Base-by-base conservation (phyloP, 148 eudicot species). In the Silene conica region DNA sequence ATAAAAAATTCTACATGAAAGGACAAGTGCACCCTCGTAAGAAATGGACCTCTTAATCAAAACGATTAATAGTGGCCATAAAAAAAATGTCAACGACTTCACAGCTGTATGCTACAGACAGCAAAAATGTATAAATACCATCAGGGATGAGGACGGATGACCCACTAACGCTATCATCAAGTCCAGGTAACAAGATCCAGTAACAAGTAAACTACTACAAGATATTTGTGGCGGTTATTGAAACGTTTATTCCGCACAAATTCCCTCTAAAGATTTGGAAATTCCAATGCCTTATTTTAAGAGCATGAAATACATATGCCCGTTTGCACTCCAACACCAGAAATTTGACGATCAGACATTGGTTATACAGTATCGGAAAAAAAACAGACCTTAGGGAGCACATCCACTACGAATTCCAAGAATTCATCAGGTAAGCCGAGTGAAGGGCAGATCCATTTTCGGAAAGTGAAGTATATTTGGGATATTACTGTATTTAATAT, bases 361-460 rank as follows among this genome's bases (percentile, higher is more conserved):
- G 15, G 64, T 23, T 25, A 26, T 19, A 64, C 22, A 68, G 25
- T 64, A 56, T 15, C 21, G 73, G 8, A 50, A 11, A 50, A 50
- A 15, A 64, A 61, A 74, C 86, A 70, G 73, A 94, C 98, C 97
- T 88, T 85, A 6, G 75, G 82, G 43, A 94, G 75, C 48, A 85
- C 83, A 76, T 76, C 70, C 67, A 80, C 86, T 19, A 94, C 72
- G 81, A 88, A 92, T 59, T 79, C 85, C 79, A 94, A 76, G 86
- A 94, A 89, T 46, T 77, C 86, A 28, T 92, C 84, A 58, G 81
- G 63, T 80, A 90, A 78, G 75, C 78, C 81, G 67, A 83, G 79
- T 64, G 84, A 83, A 18, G 85, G 86, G 71, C 79, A 38, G 65
- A 76, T 74, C 89, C 84, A 76, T 56, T 83, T 83, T 74, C 76